phyloP scores from a whole-genome alignment of 768 basidiomycete species.

The Clavaria fumosa region DNA sequence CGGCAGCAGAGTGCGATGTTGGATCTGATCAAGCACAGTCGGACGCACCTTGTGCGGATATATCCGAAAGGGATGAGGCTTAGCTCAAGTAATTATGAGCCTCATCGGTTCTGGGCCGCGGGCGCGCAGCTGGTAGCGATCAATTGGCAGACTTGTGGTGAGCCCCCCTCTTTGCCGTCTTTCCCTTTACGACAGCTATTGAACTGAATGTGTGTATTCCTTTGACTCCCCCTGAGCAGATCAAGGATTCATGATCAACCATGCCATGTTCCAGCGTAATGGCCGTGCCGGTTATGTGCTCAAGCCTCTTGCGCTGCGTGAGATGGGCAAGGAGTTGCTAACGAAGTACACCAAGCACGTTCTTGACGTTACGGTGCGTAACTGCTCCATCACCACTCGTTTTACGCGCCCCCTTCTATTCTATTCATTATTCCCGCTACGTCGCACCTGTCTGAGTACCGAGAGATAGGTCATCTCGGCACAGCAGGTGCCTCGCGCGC shows the following conservation, averaged over 20 bases:
- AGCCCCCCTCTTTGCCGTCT: conserved; percentile 14
- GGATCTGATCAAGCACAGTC: conserved; percentile 83
- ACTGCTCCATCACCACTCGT: too few species aligned
- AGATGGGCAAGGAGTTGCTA: conserved; percentile 45
- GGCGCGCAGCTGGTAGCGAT: conserved; percentile 87
- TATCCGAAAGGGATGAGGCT: conserved; percentile 83
- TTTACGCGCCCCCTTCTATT: too few species aligned
- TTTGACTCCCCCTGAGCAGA: conserved; percentile 30
- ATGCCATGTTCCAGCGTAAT: conserved; percentile 90
- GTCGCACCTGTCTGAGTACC: too few species aligned
- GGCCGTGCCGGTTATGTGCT: conserved; percentile 85
- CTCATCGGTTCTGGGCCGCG: conserved; percentile 81
- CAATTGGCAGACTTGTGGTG: conserved; percentile 95
- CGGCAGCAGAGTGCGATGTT: conserved; percentile 43
- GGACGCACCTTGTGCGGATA: conserved; percentile 69
- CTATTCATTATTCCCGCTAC: too few species aligned
- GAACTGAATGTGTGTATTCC: background rate
- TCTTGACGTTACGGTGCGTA: conserved; percentile 43
- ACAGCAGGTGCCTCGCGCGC: conserved; percentile 76
- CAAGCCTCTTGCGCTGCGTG: conserved; percentile 67
- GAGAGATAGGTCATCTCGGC: conserved; percentile 55
- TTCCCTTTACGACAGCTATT: background rate
- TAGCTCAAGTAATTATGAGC: conserved; percentile 78
- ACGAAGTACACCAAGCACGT: conserved; percentile 40
- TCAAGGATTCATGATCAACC: conserved; percentile 83